These are phyloP conservation scores for Lithospermum erythrorhizon DNA, from an alignment of 257 asterid species.

Conservation along the genomic window DNA sequence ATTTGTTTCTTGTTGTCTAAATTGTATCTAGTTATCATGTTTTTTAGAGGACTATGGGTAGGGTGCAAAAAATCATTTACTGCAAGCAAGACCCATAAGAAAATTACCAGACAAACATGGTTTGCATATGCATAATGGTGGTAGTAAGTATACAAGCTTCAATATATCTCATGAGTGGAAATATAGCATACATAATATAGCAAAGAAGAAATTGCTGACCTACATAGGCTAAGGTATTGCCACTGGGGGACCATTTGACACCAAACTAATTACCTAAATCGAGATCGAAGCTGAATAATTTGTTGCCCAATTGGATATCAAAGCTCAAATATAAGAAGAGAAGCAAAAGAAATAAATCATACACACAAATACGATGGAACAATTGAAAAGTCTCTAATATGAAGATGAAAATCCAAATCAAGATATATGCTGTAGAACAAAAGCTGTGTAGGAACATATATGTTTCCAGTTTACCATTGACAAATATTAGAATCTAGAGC, in stretches of 20 bases:
- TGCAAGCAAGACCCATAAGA: neutral
- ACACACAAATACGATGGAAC: neutral
- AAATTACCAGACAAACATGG: neutral
- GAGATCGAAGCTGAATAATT: constrained; percentile 96
- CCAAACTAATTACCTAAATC: constrained; percentile 92
- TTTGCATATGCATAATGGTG: neutral
- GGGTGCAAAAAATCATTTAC: neutral
- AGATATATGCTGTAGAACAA: too few relatives aligned
- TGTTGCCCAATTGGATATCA: constrained; percentile 44
- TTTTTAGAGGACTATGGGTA: neutral
- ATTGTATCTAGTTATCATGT: neutral
- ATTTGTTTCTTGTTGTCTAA: neutral
- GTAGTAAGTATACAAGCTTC: constrained; percentile 1
- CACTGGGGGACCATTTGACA: constrained; percentile 93
- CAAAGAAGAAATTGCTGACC: constrained; percentile 51
- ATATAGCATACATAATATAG: constrained; percentile 6
- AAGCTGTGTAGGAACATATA: too few relatives aligned
- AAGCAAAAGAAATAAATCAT: neutral
- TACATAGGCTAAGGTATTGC: constrained; percentile 84
- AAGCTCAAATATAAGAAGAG: neutral
- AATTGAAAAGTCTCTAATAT: neutral
- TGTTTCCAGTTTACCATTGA: too few relatives aligned
- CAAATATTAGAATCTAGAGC: too few relatives aligned
- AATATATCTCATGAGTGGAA: constrained; percentile 7
- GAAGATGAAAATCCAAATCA: neutral